Evolutionary conservation across 192 early-diverging fungal genomes (phyloP), one percentile per base, ranked within the genome.

Genomic region (Phlyctochytrium planicorne): DNA sequence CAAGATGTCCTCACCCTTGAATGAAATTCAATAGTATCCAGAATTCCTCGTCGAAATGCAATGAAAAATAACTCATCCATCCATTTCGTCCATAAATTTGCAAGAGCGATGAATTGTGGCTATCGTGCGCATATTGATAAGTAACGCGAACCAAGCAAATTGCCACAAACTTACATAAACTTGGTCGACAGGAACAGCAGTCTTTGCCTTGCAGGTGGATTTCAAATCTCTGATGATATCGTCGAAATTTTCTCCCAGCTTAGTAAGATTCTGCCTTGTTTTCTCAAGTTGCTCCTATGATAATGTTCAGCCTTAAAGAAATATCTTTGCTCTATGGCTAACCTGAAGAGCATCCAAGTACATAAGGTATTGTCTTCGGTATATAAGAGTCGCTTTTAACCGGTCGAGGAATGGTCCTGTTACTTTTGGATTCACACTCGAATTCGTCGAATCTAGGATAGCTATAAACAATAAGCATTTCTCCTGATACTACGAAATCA

Each of bases 151-250:
- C 17, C 50, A 33, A 0, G 27, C 37, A 4, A 0, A 20, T 24
- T 12, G 25, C 6, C 16, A 62, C 10, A 62, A n/a, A 75, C 75
- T 74, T 64, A 83, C 82, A 68, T 84, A 84, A 30, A 84, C 85
- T 65, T 87, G 85, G 61, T 87, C 85, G 0, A 87, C 85, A 2
- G 85, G 85, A 27, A 87, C 85, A 24, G 85, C 81, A 4, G 85
- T 83, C 61, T 83, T 84, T 12, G 85, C 72, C 47, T 75, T 77
- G 64, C 85, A 87, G 29, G 81, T 77, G 27, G 68, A 52, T 62
- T 83, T 82, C 52, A 87, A 66, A 40, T 84, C 82, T 23, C 66
- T 31, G 30, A 87, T 67, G 0, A 75, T 73, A 34, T 76, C 75
- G 56, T 82, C 78, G 65, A 74, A 83, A 34, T 70, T 34, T 0